Conservation (phyloP, 2,329 filamentous ascomycete species). For the Fusarium incarnatum region DNA sequence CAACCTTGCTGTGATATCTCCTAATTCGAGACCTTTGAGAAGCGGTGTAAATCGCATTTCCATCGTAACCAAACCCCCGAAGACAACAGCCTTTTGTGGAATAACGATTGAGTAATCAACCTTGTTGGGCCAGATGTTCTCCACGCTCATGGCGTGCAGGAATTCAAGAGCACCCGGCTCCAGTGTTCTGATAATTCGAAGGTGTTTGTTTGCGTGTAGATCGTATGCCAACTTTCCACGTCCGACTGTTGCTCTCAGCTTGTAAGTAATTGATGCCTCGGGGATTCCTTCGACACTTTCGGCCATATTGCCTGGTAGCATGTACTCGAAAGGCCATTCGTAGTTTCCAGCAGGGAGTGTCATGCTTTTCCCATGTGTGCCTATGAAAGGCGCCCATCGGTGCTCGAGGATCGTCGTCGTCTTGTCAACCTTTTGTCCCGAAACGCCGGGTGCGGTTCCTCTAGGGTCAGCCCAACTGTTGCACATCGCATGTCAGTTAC, state of each 20-base stretch:
- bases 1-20: conserved; percentile 83
- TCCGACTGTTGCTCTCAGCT: conserved; percentile 88
- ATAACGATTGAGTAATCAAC: conserved; percentile 94
- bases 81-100: conserved; percentile 93
- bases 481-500: conserved; percentile 27
- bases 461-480: conserved; percentile 64
- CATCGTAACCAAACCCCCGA: conserved; percentile 86
- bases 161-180: conserved; percentile 81
- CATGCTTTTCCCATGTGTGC: conserved; percentile 65
- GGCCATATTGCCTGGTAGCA: conserved; percentile 76
- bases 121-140: conserved; percentile 98
- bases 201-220: conserved; percentile 80
- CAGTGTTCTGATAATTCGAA: conserved; percentile 82
- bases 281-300: conserved; percentile 93
- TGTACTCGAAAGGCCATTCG: conserved; percentile 82
- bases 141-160: conserved; percentile 90
- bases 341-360: conserved; percentile 80
- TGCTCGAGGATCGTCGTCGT: conserved; percentile 73
- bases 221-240: conserved; percentile 91
- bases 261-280: conserved; percentile 89
- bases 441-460: conserved; percentile 67
- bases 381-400: conserved; percentile 75
- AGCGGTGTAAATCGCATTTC: conserved; percentile 90
- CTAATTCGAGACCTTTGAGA: conserved; percentile 87
- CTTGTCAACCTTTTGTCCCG: conserved; percentile 69